A percentile compares a stretch with the other conserved stretches of the same genome.
phyloP scores from a whole-genome alignment of 345 rosid genomes.

The Lumnitzera racemosa region DNA sequence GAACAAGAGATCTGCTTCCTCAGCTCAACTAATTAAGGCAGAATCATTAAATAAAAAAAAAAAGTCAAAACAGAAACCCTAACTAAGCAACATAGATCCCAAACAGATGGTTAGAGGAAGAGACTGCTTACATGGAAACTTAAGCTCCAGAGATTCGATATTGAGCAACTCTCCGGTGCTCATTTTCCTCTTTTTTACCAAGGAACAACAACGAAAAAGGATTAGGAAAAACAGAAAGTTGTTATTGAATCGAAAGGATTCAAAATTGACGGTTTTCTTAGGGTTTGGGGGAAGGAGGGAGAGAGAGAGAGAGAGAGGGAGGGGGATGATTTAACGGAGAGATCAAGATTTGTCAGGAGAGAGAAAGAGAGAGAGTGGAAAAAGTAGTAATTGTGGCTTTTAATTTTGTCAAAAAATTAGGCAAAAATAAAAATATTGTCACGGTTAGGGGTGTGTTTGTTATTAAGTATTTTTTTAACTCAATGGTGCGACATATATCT shows the following conservation, averaged over 20 bases:
- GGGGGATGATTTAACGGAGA: background rate
- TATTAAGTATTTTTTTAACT: too few relatives aligned
- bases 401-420: background rate
- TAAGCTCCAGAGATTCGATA: constrained; percentile 76
- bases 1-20: constrained; percentile 87
- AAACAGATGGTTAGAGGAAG: constrained; percentile 5
- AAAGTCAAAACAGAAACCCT: constrained; percentile 8
- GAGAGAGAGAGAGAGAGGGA: background rate
- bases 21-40: constrained; percentile 51
- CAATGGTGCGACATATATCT: too few relatives aligned
- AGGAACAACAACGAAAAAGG: background rate
- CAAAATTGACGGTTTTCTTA: too few relatives aligned
- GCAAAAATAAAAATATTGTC: background rate
- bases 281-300: constrained; percentile 1
- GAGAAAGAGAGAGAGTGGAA: background rate
- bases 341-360: background rate
- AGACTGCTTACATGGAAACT: constrained; percentile 48
- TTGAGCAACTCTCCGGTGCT: constrained; percentile 63
- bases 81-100: background rate
- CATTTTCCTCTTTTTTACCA: constrained; percentile 19
- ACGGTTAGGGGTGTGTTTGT: too few relatives aligned
- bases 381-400: background rate
- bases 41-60: background rate
- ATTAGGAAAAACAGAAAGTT: background rate
- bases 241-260: too few relatives aligned